A percentile compares a stretch with the other conserved stretches of the same genome.
phyloP scores from a whole-genome alignment of 306 rosid genomes.

The Dicorynia guianensis region DNA sequence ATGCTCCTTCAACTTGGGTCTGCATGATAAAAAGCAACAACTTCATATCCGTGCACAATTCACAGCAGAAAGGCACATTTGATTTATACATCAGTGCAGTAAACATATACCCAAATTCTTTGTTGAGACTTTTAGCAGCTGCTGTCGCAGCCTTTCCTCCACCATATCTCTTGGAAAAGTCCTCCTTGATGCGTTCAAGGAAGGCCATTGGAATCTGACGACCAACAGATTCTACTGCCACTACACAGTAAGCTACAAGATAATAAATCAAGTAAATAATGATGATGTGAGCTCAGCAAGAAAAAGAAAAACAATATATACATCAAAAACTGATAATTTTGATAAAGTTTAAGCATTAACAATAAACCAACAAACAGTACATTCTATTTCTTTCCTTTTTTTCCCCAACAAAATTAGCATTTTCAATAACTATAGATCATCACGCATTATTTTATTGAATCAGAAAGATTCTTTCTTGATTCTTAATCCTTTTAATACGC shows the following conservation, averaged over 20 bases:
- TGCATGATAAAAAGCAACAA: slow-evolving; percentile 33
- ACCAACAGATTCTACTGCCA: slow-evolving; percentile 74
- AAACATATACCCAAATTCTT: slow-evolving; percentile 62
- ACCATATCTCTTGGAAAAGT: slow-evolving; percentile 67
- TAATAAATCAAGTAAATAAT: slow-evolving; percentile 33
- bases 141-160: slow-evolving; percentile 76
- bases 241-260: slow-evolving; percentile 76
- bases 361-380: too few species aligned
- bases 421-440: not conserved
- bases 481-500: not conserved
- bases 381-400: too few species aligned
- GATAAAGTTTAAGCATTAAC: not conserved
- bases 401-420: not conserved
- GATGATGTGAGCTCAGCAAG: not conserved
- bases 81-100: not conserved
- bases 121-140: slow-evolving; percentile 68
- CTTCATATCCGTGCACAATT: slow-evolving; percentile 30
- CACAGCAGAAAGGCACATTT: slow-evolving; percentile 23
- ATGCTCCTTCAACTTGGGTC: slow-evolving; percentile 84
- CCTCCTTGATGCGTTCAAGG: slow-evolving; percentile 73
- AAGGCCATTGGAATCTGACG: slow-evolving; percentile 72
- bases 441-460: not conserved
- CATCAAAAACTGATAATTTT: not conserved
- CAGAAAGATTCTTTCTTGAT: not conserved
- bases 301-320: slow-evolving; percentile 36